Evolutionary conservation across 331 rosid genomes (phyloP).

Genomic region (Quercus tomentella): DNA sequence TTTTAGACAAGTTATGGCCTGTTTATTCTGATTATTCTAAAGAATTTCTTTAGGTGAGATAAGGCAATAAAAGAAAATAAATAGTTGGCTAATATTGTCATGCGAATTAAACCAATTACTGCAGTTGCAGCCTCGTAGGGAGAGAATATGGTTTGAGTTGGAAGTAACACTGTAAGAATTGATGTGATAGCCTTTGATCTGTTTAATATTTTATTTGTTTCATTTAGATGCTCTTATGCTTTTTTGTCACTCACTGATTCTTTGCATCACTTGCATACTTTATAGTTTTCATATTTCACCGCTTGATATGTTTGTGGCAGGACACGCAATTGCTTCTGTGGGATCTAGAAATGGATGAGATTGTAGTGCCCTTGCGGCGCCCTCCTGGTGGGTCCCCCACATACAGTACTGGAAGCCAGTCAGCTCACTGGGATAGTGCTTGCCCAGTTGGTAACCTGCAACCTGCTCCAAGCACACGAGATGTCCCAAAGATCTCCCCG

Average conservation of each 20-base stretch:
- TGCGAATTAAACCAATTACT: background rate
- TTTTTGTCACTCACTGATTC: background rate
- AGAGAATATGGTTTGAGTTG: background rate
- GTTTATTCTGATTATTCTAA: background rate
- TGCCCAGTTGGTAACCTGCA: constrained; percentile 77
- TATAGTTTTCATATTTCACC: constrained; percentile 1
- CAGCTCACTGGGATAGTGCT: constrained; percentile 87
- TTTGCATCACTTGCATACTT: background rate
- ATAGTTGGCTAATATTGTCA: background rate
- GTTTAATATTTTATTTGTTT: background rate
- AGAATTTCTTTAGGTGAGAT: background rate
- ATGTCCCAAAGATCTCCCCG: constrained; percentile 85
- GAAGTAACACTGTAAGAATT: background rate
- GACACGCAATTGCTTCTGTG: constrained; percentile 95
- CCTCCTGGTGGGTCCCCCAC: constrained; percentile 97
- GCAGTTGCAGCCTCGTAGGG: background rate
- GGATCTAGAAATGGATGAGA: constrained; percentile 97
- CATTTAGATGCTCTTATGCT: background rate
- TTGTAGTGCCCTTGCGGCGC: constrained; percentile 88
- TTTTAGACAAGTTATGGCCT: background rate
- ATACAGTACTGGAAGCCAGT: constrained; percentile 87
- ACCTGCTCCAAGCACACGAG: constrained; percentile 90
- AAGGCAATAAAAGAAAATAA: background rate
- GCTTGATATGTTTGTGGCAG: constrained; percentile 34
- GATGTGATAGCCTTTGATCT: background rate